A percentile compares a stretch with the other conserved stretches of the same genome.
Evolutionary conservation across 2,329 filamentous ascomycete genomes (phyloP).

Genomic region (Trichophyton rubrum): DNA sequence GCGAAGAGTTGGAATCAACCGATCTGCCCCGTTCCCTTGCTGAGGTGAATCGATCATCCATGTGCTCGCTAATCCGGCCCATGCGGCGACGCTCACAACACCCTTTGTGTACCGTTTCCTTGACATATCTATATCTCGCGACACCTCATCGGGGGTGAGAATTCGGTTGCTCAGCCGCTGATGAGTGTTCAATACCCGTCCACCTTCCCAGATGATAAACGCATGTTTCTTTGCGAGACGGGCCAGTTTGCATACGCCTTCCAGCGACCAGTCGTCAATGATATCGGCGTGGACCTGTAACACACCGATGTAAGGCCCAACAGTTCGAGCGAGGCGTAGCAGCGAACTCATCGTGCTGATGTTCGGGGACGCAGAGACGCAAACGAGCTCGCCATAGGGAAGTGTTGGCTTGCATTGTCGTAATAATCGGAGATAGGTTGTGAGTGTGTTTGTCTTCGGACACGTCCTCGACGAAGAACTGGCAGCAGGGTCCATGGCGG

Average conservation of each 20-base stretch:
- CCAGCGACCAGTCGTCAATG: slow-evolving; percentile 47
- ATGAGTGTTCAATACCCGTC: slow-evolving; percentile 27
- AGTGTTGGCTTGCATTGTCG: slow-evolving; percentile 24
- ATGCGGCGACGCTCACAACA: slow-evolving; percentile 26
- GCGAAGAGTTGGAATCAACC: slow-evolving; percentile 32
- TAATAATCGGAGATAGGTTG: slow-evolving; percentile 27
- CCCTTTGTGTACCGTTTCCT: slow-evolving; percentile 31
- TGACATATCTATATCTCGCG: slow-evolving; percentile 23
- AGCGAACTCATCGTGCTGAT: slow-evolving; percentile 45
- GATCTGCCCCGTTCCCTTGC: slow-evolving; percentile 28
- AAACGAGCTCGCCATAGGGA: slow-evolving; percentile 28
- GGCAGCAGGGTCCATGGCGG: neutral
- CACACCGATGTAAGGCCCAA: slow-evolving; percentile 49
- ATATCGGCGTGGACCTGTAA: slow-evolving; percentile 52
- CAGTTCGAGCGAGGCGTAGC: slow-evolving; percentile 43
- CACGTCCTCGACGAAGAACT: neutral
- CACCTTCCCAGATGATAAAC: slow-evolving; percentile 32
- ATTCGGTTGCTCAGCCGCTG: slow-evolving; percentile 22
- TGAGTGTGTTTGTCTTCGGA: slow-evolving; percentile 20
- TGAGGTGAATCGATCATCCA: slow-evolving; percentile 27
- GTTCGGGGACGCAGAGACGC: slow-evolving; percentile 43
- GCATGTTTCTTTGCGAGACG: slow-evolving; percentile 25
- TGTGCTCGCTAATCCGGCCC: slow-evolving; percentile 28
- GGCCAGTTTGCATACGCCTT: slow-evolving; percentile 36
- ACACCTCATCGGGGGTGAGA: slow-evolving; percentile 22